These are phyloP conservation scores for Fusarium burgessii DNA, from an alignment of 2,329 filamentous ascomycete genomes.

Conservation along the genomic window DNA sequence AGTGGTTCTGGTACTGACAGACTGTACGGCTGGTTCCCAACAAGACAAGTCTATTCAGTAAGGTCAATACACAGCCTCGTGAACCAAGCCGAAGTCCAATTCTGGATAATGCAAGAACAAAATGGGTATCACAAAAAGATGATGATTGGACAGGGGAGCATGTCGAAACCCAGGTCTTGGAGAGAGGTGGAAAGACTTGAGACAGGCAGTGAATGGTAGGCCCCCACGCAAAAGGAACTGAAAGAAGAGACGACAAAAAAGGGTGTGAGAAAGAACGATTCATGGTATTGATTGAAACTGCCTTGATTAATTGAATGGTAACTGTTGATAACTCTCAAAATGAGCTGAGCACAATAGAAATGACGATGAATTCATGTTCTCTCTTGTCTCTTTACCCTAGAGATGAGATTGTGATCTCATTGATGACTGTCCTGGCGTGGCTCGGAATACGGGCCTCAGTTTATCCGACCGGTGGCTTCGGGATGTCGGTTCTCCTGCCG, in stretches of 20 bases:
- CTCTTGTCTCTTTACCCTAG: background rate
- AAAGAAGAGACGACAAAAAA: background rate
- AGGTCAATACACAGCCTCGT: conserved; percentile 7
- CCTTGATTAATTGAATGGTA: background rate
- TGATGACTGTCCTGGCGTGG: background rate
- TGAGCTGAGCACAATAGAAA: background rate
- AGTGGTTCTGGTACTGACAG: background rate
- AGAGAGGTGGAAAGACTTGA: conserved; percentile 3
- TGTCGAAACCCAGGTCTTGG: background rate
- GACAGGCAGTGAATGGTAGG: conserved; percentile 31
- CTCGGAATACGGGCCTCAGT: conserved; percentile 22
- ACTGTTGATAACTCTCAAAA: background rate
- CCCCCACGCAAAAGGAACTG: background rate
- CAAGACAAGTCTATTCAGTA: background rate
- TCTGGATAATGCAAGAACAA: conserved; percentile 8
- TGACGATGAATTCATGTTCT: background rate
- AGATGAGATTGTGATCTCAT: background rate
- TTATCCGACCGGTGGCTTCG: conserved; percentile 24
- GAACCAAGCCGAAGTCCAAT: background rate
- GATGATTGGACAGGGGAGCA: conserved; percentile 18
- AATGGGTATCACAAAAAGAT: conserved; percentile 22
- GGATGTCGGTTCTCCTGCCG: conserved; percentile 14
- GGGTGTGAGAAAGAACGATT: background rate
- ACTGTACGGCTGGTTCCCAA: background rate
- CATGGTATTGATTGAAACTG: background rate